A percentile compares a stretch with the other conserved stretches of the same genome.
Conservation (phyloP, 495 filamentous ascomycete genomes). For the Margaritispora aquatica region DNA sequence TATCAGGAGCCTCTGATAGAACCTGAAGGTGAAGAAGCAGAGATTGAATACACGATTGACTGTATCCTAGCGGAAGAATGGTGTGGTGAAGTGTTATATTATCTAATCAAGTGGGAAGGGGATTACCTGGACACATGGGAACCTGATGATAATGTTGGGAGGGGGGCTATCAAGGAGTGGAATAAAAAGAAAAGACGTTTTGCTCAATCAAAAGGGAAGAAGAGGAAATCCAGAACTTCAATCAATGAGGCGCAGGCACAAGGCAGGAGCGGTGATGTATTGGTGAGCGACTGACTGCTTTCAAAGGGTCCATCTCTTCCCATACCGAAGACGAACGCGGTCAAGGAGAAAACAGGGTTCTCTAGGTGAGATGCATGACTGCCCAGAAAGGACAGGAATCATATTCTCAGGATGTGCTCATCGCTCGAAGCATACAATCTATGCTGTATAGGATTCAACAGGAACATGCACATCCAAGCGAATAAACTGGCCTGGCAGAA, state of each 20-base stretch:
- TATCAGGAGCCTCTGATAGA: not conserved
- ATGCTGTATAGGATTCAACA: too few species aligned
- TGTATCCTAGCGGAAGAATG: conserved; percentile 8
- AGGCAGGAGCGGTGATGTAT: not conserved
- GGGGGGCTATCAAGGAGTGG: not conserved
- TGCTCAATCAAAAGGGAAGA: not conserved
- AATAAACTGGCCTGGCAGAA: too few species aligned
- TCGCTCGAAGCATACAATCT: too few species aligned
- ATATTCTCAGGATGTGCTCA: too few species aligned
- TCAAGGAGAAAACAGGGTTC: too few species aligned
- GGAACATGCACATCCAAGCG: too few species aligned
- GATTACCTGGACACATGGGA: conserved; percentile 17
- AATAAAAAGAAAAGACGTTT: not conserved
- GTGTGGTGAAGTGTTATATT: not conserved
- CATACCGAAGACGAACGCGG: not conserved
- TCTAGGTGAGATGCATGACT: too few species aligned
- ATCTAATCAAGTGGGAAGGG: conserved; percentile 18
- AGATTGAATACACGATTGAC: not conserved
- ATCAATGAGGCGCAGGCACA: not conserved
- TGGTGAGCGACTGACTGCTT: not conserved
- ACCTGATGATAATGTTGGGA: conserved; percentile 13
- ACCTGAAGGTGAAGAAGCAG: not conserved
- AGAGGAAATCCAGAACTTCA: not conserved
- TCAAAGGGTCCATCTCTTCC: not conserved
- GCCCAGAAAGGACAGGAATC: too few species aligned